phyloP scores from a whole-genome alignment of 1,284 basidiomycete species.

The Cystobasidium slooffiae region DNA sequence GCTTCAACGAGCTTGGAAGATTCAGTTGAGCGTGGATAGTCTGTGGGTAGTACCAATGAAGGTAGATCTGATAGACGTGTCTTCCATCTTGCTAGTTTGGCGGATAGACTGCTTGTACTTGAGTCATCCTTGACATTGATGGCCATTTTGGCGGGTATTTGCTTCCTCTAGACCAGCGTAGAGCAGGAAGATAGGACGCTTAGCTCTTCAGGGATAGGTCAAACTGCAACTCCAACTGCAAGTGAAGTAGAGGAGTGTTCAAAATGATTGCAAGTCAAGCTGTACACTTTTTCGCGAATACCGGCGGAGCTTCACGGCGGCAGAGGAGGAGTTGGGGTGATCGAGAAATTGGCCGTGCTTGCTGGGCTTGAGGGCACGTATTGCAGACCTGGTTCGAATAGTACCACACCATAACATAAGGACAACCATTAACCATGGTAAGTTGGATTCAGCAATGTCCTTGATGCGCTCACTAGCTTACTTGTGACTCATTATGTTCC shows the following conservation, averaged over 20 bases:
- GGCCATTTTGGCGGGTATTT: slow-evolving; percentile 3
- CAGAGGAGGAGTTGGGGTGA: neutral
- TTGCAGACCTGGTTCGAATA: too few species aligned
- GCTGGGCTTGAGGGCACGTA: neutral
- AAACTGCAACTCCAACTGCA: neutral
- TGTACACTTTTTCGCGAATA: neutral
- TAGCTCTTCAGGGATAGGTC: neutral
- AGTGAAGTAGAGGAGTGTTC: neutral
- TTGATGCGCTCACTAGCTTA: neutral
- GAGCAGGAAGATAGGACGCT: too few species aligned
- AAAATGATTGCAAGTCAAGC: neutral
- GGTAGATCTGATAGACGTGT: slow-evolving; percentile 68
- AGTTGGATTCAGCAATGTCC: too few species aligned
- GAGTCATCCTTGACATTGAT: slow-evolving; percentile 2
- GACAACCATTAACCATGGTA: too few species aligned
- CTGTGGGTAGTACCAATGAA: slow-evolving; percentile 90
- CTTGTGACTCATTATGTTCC: neutral
- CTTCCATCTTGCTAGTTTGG: slow-evolving; percentile 57
- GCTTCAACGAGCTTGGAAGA: slow-evolving; percentile 52
- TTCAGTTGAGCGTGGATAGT: slow-evolving; percentile 81
- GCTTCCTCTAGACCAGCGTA: neutral
- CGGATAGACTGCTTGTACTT: slow-evolving; percentile 15
- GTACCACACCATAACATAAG: too few species aligned
- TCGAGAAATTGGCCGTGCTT: neutral
- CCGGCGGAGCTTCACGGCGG: neutral